phyloP scores from a whole-genome alignment of 1,284 basidiomycete species.

The Agroathelia rolfsii region DNA sequence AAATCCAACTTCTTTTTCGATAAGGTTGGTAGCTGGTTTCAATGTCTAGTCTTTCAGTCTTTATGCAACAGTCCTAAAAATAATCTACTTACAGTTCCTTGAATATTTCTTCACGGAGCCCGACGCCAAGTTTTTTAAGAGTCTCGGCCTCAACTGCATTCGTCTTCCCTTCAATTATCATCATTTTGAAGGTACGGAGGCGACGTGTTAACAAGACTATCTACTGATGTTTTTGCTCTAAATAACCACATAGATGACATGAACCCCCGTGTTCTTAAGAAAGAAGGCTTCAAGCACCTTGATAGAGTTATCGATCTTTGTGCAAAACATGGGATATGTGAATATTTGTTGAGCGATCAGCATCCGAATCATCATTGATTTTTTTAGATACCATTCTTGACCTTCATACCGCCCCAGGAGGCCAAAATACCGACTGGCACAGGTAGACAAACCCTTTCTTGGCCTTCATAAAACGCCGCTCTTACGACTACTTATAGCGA shows the following conservation, averaged over 20 bases:
- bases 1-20: constrained; percentile 37
- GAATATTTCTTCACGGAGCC: constrained; percentile 64
- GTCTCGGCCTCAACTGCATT: constrained; percentile 63
- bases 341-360: constrained; percentile 38
- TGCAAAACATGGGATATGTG: constrained; percentile 47
- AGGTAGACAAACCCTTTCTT: no score
- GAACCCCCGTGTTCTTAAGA: constrained; percentile 53
- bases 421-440: constrained; percentile 34
- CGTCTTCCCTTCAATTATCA: constrained; percentile 58
- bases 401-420: constrained; percentile 52
- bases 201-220: no score
- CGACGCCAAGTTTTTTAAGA: constrained; percentile 64
- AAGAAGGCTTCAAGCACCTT: constrained; percentile 52
- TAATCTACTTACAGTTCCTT: constrained; percentile 41
- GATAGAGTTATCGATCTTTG: constrained; percentile 53
- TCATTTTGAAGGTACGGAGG: constrained; percentile 54
- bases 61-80: no score
- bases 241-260: constrained; percentile 51
- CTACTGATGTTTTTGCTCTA: no score
- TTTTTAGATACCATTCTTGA: constrained; percentile 57
- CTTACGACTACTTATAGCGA: no score
- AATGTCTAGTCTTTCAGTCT: no score
- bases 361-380: no score
- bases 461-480: no score
- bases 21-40: no score